phyloP scores from a whole-genome alignment of 1,284 basidiomycete species.

The Apiotrichum montevideense region DNA sequence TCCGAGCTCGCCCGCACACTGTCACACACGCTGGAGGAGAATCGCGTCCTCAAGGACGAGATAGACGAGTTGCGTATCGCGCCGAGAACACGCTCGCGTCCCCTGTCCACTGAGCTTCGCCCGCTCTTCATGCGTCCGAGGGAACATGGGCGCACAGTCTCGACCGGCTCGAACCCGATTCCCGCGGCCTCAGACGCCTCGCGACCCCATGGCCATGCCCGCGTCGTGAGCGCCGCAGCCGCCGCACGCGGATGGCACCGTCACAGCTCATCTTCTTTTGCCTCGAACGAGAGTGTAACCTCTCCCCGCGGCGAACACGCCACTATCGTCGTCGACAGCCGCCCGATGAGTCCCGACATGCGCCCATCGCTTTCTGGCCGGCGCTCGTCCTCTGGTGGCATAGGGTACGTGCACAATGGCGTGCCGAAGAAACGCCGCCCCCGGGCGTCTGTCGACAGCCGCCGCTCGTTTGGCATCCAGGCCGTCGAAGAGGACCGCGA shows the following conservation, averaged over 20 bases:
- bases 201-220: conserved; percentile 4
- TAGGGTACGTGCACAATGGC: conserved; percentile 41
- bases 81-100: not conserved
- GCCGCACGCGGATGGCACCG: conserved; percentile 27
- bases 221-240: conserved; percentile 12
- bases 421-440: conserved; percentile 24
- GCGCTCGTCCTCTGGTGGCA: conserved; percentile 21
- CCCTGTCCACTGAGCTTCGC: conserved; percentile 10
- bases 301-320: conserved; percentile 3
- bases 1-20: conserved; percentile 68
- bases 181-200: not conserved
- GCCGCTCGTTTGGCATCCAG: conserved; percentile 5
- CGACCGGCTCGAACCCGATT: not conserved
- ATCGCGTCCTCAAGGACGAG: conserved; percentile 63
- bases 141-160: not conserved
- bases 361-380: not conserved
- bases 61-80: conserved; percentile 57
- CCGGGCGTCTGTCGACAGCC: not conserved
- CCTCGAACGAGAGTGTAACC: not conserved
- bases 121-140: conserved; percentile 1
- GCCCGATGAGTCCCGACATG: conserved; percentile 6
- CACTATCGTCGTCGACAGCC: conserved; percentile 1
- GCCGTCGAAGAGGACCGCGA: no score
- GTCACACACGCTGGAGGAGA: conserved; percentile 68
- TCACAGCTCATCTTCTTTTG: conserved; percentile 28